Evolutionary conservation across 495 filamentous ascomycete species (phyloP), one percentile per base, ranked within the genome.

Genomic region (Penicillium chermesinum): DNA sequence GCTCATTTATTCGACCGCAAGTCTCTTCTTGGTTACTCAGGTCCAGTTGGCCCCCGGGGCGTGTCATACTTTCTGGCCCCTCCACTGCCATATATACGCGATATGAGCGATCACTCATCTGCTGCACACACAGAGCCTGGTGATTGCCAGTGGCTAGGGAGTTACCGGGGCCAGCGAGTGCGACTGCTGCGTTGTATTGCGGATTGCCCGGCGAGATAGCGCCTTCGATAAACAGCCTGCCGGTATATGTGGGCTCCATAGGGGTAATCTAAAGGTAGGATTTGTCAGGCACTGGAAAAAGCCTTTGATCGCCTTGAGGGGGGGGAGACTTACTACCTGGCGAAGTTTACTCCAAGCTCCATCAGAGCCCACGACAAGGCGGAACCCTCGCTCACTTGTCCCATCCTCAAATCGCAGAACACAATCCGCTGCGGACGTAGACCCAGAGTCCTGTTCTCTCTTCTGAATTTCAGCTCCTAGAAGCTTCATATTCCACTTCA

Each of bases 401-500:
- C 40, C 44, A 48, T 48, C 22, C 8, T 19, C 34, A 25, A 53
- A 53, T 6, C 17, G 33, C 15, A 53, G 22, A 12, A 32, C 19
- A 18, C 45, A 33, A 25, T 44, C 41, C 12, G 40, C 38, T 12
- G 20, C 50, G 1, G 33, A 30, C 9, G 12, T 15, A 18, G 22
- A 9, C 4, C 25, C 41, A 33, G 16, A 7, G 2, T 17, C 41
- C 22, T 10, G 13, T 1, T 13, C 10, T 4, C 25, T 25, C 12
- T 1, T 13, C 2, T 1, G 13, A 33, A 27, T 27, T 10, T 44
- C 42, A 21, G 34, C 5, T 20, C 30, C 20, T 1, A 20, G n/a
- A 10, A 53, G 33, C 2, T 1, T 13, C 44, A 38, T 44, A 9
- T 30, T 55, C 77, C 84, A 42, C 67, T 44, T 48, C 15, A 73